Evolutionary conservation across 208 protist genomes (phyloP).

Genomic region (Tritrichomonas foetus): DNA sequence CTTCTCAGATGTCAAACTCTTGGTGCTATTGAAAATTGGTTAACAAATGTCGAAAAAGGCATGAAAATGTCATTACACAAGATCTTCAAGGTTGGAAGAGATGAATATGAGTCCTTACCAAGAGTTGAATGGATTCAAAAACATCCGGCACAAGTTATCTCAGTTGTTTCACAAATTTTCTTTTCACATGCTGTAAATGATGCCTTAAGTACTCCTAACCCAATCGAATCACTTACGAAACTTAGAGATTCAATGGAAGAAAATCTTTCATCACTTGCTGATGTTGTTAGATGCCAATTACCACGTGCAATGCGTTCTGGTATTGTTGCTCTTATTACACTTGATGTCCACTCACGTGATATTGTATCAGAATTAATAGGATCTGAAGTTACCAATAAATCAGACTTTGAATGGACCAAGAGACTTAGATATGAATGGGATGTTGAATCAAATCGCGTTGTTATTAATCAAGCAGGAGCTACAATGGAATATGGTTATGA

Average conservation of each 20-base stretch:
- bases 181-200: conserved; percentile 79
- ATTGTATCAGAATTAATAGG: conserved; percentile 82
- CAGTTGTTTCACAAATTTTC: conserved; percentile 76
- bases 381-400: conserved; percentile 65
- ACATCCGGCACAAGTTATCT: conserved; percentile 78
- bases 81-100: conserved; percentile 59
- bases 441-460: conserved; percentile 57
- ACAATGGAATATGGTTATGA: conserved; percentile 58
- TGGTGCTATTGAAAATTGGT: conserved; percentile 90
- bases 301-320: conserved; percentile 75
- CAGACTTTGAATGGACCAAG: conserved; percentile 82
- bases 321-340: conserved; percentile 87
- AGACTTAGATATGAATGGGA: conserved; percentile 53
- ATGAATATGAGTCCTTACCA: conserved; percentile 13
- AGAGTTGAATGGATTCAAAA: conserved; percentile 79
- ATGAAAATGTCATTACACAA: conserved; percentile 73
- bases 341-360: conserved; percentile 91
- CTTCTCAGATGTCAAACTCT: neutral
- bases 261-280: conserved; percentile 65
- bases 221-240: conserved; percentile 92
- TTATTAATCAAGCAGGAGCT: conserved; percentile 53
- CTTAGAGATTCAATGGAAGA: conserved; percentile 62
- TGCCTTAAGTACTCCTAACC: conserved; percentile 71
- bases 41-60: conserved; percentile 81
- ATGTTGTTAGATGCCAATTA: conserved; percentile 74